Conservation (phyloP, 2,329 filamentous ascomycete genomes). For the Geosmithia flava region DNA sequence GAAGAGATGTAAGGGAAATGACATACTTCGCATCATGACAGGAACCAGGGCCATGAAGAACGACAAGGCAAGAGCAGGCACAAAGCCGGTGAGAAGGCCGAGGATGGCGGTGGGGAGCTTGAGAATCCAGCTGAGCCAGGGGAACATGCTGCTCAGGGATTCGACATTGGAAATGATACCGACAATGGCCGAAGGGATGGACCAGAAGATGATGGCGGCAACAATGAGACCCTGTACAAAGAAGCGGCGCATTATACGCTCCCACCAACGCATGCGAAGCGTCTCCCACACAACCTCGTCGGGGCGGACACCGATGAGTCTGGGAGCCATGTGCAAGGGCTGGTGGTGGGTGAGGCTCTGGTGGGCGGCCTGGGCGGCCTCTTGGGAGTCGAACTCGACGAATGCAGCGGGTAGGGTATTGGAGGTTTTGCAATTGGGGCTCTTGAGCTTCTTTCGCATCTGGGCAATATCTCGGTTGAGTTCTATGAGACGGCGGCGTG, state of each 20-base stretch:
- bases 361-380: conserved; percentile 74
- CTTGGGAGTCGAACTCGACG: conserved; percentile 75
- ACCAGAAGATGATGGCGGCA: conserved; percentile 79
- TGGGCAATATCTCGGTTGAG: conserved; percentile 36
- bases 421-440: conserved; percentile 1
- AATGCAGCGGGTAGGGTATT: conserved; percentile 64
- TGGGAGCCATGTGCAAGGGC: conserved; percentile 74
- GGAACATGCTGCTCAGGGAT: conserved; percentile 50
- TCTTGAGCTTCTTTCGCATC: conserved; percentile 33
- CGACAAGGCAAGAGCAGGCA: conserved; percentile 68
- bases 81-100: conserved; percentile 72
- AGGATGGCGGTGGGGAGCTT: conserved; percentile 58
- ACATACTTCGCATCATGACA: conserved; percentile 54
- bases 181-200: conserved; percentile 62
- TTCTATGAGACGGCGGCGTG: conserved; percentile 39
- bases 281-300: conserved; percentile 81
- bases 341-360: conserved; percentile 83
- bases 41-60: conserved; percentile 81
- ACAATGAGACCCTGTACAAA: conserved; percentile 59
- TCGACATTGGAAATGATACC: conserved; percentile 78
- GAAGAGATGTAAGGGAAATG: background rate
- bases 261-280: conserved; percentile 76
- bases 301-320: conserved; percentile 73
- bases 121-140: conserved; percentile 62
- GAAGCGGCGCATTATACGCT: conserved; percentile 62